Evolutionary conservation across 768 basidiomycete genomes (phyloP).

Genomic region (Psilocybe cubensis): DNA sequence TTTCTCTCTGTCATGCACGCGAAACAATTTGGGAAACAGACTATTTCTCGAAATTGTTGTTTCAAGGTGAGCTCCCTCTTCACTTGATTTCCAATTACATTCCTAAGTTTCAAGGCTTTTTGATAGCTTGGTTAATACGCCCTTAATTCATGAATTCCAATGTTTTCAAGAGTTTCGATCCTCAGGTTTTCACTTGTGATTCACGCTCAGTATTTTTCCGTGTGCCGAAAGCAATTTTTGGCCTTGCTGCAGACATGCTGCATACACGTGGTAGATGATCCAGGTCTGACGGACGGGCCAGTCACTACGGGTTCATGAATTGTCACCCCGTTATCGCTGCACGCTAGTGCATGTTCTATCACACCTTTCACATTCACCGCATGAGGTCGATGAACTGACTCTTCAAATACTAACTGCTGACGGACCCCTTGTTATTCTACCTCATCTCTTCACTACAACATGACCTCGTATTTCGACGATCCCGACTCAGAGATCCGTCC

Average conservation of each 20-base stretch:
- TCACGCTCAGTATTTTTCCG: not conserved
- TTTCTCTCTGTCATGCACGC: not conserved
- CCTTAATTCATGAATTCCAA: not conserved
- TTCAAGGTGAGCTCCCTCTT: too few relatives aligned
- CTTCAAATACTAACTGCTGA: slow-evolving; percentile 12
- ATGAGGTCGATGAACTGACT: slow-evolving; percentile 31
- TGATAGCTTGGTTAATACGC: too few relatives aligned
- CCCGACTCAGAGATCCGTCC: slow-evolving; percentile 27
- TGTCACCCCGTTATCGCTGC: slow-evolving; percentile 16
- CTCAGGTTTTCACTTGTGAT: not conserved
- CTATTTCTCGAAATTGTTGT: too few relatives aligned
- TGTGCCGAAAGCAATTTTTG: not conserved
- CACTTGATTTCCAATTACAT: too few relatives aligned
- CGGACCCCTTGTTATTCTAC: slow-evolving; percentile 1
- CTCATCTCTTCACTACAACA: slow-evolving; percentile 21
- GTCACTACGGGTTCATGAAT: slow-evolving; percentile 6
- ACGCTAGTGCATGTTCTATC: slow-evolving; percentile 17
- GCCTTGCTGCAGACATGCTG: slow-evolving; percentile 29
- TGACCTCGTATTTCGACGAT: slow-evolving; percentile 29
- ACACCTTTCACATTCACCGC: slow-evolving; percentile 35
- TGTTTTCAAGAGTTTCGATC: not conserved
- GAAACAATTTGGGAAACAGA: too few relatives aligned
- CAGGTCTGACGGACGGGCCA: slow-evolving; percentile 7
- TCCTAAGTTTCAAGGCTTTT: too few relatives aligned
- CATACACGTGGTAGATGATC: slow-evolving; percentile 37